These are phyloP conservation scores for Mediolabrus comicus DNA, from an alignment of 108 stramenopile genomes.

Conservation along the genomic window DNA sequence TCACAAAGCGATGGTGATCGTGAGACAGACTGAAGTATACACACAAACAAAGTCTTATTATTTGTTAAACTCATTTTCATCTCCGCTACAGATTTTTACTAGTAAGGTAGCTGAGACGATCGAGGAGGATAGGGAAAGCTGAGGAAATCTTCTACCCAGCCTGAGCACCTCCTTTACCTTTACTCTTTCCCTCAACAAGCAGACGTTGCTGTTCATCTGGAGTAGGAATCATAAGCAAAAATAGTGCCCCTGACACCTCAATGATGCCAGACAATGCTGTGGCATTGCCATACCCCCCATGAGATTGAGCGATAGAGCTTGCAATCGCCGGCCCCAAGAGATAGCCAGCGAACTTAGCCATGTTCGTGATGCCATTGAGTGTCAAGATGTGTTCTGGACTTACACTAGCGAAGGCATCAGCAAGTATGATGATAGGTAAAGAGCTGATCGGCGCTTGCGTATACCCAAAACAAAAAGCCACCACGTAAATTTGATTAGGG, in stretches of 20 bases:
- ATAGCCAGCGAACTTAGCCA: neutral
- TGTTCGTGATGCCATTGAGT: neutral
- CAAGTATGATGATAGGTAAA: slow-evolving; percentile 11
- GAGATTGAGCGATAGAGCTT: neutral
- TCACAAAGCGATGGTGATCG: no score
- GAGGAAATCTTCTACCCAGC: no score
- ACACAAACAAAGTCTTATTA: no score
- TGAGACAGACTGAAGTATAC: no score
- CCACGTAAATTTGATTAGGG: neutral
- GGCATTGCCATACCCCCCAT: neutral
- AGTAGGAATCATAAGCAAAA: slow-evolving; percentile 1
- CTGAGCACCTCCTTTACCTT: no score
- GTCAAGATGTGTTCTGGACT: neutral
- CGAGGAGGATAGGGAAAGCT: no score
- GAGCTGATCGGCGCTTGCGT: neutral
- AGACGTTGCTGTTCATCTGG: slow-evolving; percentile 1
- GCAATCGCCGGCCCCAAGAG: neutral
- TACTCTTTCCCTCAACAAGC: neutral
- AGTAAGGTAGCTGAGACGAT: no score
- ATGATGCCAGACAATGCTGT: neutral
- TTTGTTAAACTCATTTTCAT: no score
- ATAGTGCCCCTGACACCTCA: neutral
- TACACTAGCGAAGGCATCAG: neutral
- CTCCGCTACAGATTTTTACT: no score
- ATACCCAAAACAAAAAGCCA: slow-evolving; percentile 9